A percentile compares a stretch with the other conserved stretches of the same genome.
Evolutionary conservation across 2,329 filamentous ascomycete species (phyloP).

Genomic region (Aspergillus melleus): DNA sequence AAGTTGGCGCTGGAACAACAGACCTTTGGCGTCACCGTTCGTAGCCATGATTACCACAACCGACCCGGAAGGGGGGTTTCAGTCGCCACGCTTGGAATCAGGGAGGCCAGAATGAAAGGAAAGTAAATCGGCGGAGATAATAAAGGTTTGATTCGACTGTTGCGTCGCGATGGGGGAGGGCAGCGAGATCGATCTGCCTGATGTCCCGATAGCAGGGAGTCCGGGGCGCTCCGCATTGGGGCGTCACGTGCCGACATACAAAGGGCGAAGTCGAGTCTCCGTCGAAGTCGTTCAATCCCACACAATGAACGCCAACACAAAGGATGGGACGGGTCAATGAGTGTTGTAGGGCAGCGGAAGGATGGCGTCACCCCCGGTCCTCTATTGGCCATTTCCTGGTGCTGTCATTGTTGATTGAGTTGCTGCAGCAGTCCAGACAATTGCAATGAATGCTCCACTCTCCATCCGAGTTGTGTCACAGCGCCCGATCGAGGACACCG

Average conservation of each 20-base stretch:
- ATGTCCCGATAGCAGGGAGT: not conserved
- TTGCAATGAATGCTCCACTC: not conserved
- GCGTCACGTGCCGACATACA: constrained; percentile 14
- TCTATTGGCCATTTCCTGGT: not conserved
- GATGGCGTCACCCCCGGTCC: no score
- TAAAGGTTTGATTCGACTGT: not conserved
- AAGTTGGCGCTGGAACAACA: constrained; percentile 9
- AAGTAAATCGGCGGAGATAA: not conserved
- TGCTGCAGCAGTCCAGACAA: not conserved
- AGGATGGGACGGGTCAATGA: not conserved
- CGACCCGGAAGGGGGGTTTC: constrained; percentile 4
- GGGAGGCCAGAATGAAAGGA: not conserved
- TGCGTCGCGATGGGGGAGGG: not conserved
- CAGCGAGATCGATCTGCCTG: constrained; percentile 1
- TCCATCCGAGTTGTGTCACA: constrained; percentile 5
- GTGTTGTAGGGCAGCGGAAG: no score
- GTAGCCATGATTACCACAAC: constrained; percentile 31
- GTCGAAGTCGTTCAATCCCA: not conserved
- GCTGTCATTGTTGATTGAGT: not conserved
- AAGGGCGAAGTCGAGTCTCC: not conserved
- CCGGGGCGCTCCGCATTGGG: constrained; percentile 15
- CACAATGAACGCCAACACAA: not conserved
- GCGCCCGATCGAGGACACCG: constrained; percentile 1
- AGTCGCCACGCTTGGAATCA: not conserved
- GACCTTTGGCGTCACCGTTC: constrained; percentile 39